phyloP scores from a whole-genome alignment of 2,329 filamentous ascomycete species.

The Fusarium camptoceras region DNA sequence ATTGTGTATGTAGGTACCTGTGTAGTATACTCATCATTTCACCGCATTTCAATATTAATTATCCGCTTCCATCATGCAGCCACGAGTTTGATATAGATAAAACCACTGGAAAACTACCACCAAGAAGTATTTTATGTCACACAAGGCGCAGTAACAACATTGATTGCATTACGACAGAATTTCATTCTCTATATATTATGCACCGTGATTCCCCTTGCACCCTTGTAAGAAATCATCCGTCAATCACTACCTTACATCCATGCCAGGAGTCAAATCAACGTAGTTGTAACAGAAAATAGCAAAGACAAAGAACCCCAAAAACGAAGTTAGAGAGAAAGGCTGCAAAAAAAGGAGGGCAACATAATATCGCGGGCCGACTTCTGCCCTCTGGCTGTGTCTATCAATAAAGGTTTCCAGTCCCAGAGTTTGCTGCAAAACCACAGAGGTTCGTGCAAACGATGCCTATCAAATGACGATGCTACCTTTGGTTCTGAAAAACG shows the following conservation, averaged over 20 bases:
- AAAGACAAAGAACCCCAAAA: slow-evolving; percentile 40
- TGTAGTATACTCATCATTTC: slow-evolving; percentile 1
- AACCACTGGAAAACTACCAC: neutral
- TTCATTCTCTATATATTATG: slow-evolving; percentile 48
- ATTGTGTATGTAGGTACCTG: neutral
- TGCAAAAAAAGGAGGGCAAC: slow-evolving; percentile 43
- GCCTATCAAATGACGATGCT: slow-evolving; percentile 47
- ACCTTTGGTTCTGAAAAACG: slow-evolving; percentile 44
- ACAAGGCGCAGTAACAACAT: slow-evolving; percentile 16
- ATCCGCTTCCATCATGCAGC: neutral
- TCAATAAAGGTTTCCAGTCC: slow-evolving; percentile 44
- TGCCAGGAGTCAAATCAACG: slow-evolving; percentile 42
- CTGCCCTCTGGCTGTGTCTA: slow-evolving; percentile 47
- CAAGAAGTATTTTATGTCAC: neutral
- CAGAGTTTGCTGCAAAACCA: slow-evolving; percentile 43
- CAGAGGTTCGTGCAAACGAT: slow-evolving; percentile 41
- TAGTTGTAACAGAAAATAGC: slow-evolving; percentile 32
- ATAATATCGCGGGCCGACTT: slow-evolving; percentile 43
- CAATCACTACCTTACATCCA: slow-evolving; percentile 44
- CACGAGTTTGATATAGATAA: neutral
- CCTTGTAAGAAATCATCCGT: slow-evolving; percentile 40
- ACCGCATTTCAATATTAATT: slow-evolving; percentile 3
- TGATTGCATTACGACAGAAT: slow-evolving; percentile 40
- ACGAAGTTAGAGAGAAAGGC: slow-evolving; percentile 41
- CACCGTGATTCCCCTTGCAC: slow-evolving; percentile 45